Base-by-base conservation (phyloP, 208 protist species). In the Strigomonas galati region DNA sequence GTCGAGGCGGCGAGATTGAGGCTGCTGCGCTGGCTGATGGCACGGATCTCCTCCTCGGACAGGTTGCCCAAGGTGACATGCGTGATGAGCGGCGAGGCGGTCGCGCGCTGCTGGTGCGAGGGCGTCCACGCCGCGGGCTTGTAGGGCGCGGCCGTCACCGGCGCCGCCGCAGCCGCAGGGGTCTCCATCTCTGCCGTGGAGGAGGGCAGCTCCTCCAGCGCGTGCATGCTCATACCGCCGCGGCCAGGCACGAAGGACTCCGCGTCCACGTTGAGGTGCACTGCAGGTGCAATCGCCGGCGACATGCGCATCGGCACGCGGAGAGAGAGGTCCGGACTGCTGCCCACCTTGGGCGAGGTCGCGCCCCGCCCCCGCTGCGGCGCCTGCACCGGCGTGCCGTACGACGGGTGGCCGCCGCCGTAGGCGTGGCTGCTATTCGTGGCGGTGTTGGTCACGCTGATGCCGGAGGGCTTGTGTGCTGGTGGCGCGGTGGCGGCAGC, bases 261-360 rank as follows among this genome's bases (percentile, higher is more conserved):
- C 26, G 89, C 89, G 55, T 89, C 78, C 0, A 86, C 84, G 71
- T 91, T 95, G 86, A 95, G 92, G 48, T 40, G 24, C 67, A 63
- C 35, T 35, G 53, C 26, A 40, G 46, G 46, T 44, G 60, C n/a
- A 28, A 78, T 69, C 66, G 76, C 62, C 17, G 89, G 86, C 71
- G 81, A 90, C 72, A 92, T 84, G 51, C 89, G 84, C 3, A 75
- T 82, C 9, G 89, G 89, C 52, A 86, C 43, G 17, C 73, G 79
- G 40, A 81, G 74, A 23, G 74, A 49, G 3, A 78, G 69, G 24
- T 67, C 62, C 19, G 81, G 72, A 52, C 70, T 83, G 35, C 65
- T 64, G 15, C 63, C 48, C 43, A 77, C 60, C 0, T 71, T 65
- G 6, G 48, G 62, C 24, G 57, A 37, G 3, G 46, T 35, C 23